Conservation (phyloP, 495 filamentous ascomycete species). For the Penicillium antarcticum region DNA sequence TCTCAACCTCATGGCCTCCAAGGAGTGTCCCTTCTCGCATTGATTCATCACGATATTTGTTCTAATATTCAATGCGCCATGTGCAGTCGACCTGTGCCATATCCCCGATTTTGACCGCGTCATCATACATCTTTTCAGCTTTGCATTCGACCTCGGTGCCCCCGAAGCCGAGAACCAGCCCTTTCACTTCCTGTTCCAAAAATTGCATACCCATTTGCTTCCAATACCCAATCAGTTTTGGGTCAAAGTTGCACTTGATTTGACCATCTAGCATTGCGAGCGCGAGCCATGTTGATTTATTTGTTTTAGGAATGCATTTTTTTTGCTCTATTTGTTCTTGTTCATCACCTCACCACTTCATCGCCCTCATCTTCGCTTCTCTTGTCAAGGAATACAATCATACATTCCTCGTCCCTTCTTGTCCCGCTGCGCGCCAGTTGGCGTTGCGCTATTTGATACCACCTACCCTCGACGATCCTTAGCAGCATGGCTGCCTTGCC, state of each 20-base stretch:
- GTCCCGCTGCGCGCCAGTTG: slow-evolving; percentile 24
- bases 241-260: slow-evolving; percentile 40
- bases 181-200: slow-evolving; percentile 31
- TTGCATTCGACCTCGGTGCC: slow-evolving; percentile 30
- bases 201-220: slow-evolving; percentile 46
- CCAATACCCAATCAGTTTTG: slow-evolving; percentile 26
- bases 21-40: slow-evolving; percentile 17
- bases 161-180: slow-evolving; percentile 25
- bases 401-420: slow-evolving; percentile 10
- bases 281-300: slow-evolving; percentile 40
- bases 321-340: slow-evolving; percentile 1
- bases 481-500: slow-evolving; percentile 16
- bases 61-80: slow-evolving; percentile 12
- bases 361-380: slow-evolving; percentile 15
- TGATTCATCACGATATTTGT: slow-evolving; percentile 9
- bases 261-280: slow-evolving; percentile 50
- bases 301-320: slow-evolving; percentile 40
- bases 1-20: slow-evolving; percentile 12
- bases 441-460: slow-evolving; percentile 30
- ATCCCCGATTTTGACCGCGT: slow-evolving; percentile 9
- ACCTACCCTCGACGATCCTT: slow-evolving; percentile 24
- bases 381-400: slow-evolving; percentile 9
- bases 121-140: slow-evolving; percentile 13
- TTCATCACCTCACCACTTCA: slow-evolving; percentile 9
- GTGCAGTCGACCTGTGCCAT: slow-evolving; percentile 8